phyloP scores from a whole-genome alignment of 1,139 yeast species.

The Candida sp. region DNA sequence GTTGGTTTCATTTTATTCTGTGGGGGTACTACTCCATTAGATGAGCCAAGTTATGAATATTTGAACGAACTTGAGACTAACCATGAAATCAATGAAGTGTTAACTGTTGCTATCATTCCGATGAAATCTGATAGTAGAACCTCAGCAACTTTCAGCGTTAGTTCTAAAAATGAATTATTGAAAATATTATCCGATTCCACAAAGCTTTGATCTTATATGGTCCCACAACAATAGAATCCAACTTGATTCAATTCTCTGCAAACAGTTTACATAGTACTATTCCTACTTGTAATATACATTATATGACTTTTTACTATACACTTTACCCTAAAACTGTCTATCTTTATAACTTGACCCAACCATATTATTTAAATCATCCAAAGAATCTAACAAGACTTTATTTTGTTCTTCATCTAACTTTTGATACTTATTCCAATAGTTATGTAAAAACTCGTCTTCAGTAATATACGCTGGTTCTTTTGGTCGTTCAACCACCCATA shows the following conservation, averaged over 20 bases:
- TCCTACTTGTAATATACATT: neutral
- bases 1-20: conserved; percentile 50
- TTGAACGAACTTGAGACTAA: conserved; percentile 41
- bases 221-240: no score
- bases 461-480: conserved; percentile 31
- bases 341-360: conserved; percentile 46
- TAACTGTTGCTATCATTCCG: conserved; percentile 59
- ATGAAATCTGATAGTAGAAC: conserved; percentile 41
- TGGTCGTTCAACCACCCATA: conserved; percentile 65
- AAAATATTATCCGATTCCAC: conserved; percentile 33
- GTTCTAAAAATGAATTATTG: conserved; percentile 77
- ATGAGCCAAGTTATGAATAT: conserved; percentile 67
- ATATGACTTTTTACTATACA: neutral
- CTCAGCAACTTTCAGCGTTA: conserved; percentile 65
- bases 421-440: conserved; percentile 53
- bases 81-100: conserved; percentile 37
- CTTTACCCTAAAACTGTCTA: conserved; percentile 19
- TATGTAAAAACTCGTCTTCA: conserved; percentile 55
- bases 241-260: neutral
- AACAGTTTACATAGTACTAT: neutral
- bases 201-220: neutral
- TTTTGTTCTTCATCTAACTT: conserved; percentile 47
- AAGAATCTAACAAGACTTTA: conserved; percentile 35
- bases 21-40: conserved; percentile 68
- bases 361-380: conserved; percentile 53